Conservation (phyloP, 176 grass and related monocot genomes). For the Chrysopogon serrulatus region DNA sequence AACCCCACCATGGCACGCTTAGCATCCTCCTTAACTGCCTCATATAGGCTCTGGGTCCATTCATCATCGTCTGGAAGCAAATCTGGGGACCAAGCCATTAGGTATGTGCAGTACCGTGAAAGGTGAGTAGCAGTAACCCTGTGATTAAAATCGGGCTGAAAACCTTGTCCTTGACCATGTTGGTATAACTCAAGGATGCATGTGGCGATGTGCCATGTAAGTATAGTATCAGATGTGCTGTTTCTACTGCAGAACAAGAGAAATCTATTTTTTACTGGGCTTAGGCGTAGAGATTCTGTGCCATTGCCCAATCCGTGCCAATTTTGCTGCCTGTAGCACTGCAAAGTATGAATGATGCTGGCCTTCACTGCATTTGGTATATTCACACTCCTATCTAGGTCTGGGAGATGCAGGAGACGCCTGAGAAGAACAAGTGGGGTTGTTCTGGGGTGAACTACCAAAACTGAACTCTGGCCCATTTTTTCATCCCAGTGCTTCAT, state of each 20-base stretch:
- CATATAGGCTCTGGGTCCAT: constrained; percentile 7
- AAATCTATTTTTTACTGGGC: not conserved
- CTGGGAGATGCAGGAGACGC: not conserved
- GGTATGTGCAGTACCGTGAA: not conserved
- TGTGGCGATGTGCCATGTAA: constrained; percentile 13
- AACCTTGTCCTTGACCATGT: not conserved
- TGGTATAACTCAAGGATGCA: not conserved
- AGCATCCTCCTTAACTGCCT: not conserved
- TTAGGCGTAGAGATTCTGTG: not conserved
- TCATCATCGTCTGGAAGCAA: not conserved
- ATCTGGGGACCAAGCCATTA: not conserved
- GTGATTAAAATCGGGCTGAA: not conserved
- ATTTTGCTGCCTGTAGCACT: not conserved
- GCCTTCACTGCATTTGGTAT: not conserved
- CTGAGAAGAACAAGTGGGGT: not conserved
- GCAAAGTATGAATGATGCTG: not conserved
- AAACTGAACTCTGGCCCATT: not conserved
- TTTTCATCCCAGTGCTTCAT: not conserved
- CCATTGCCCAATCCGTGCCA: not conserved
- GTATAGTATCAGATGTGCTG: not conserved
- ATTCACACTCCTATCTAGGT: not conserved
- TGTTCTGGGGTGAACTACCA: not conserved
- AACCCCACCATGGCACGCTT: not conserved
- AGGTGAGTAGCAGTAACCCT: not conserved
- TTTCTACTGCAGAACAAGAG: not conserved